Evolutionary conservation across 2,329 filamentous ascomycete genomes (phyloP), one percentile per base, ranked within the genome.

Genomic region (Diplocarpon rosae): DNA sequence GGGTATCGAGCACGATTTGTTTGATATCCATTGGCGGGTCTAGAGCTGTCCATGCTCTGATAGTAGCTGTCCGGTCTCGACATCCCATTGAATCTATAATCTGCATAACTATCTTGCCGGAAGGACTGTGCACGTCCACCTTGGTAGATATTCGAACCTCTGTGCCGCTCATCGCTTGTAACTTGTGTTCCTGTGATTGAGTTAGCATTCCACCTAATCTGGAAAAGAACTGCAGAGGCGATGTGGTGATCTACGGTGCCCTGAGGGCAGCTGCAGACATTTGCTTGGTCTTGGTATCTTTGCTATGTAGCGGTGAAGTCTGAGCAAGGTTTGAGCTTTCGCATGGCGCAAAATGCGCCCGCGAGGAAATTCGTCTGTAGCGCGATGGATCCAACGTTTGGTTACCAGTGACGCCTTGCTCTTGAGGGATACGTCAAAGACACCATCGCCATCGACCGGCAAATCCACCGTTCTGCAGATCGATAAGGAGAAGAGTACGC

Each of bases 61-160:
- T 65, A 60, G 46, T 68, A 66, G 54, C 67, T 71, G 37, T 69
- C 67, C 15, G 66, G 67, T 52, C 66, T 65, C 11, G 62, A 56
- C 43, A 59, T 54, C 12, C 65, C 64, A 51, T 62, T 61, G 36
- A 64, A 56, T 47, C 60, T 59, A 34, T 56, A 59, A 46, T 59
- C 54, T n/a, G 34, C 42, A 37, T 54, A 54, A 37, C 52, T 56
- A 10, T 58, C 56, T 7, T 54, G 48, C 35, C 56, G 46, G 33
- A 56, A 50, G n/a, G 53, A 51, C 39, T 58, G 54, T 8, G 49
- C 45, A 11, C 50, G 42, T 47, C 63, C 55, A 47, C 59, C 62
- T 37, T 59, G 56, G 43, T 62, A 53, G 12, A 58, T 58, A 49
- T 62, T 63, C 8, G 15, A 37, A 15, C 37, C 37, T 49, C 54